These are phyloP conservation scores for Microascus cirrosus DNA, from an alignment of 2,329 filamentous ascomycete genomes.

Conservation along the genomic window DNA sequence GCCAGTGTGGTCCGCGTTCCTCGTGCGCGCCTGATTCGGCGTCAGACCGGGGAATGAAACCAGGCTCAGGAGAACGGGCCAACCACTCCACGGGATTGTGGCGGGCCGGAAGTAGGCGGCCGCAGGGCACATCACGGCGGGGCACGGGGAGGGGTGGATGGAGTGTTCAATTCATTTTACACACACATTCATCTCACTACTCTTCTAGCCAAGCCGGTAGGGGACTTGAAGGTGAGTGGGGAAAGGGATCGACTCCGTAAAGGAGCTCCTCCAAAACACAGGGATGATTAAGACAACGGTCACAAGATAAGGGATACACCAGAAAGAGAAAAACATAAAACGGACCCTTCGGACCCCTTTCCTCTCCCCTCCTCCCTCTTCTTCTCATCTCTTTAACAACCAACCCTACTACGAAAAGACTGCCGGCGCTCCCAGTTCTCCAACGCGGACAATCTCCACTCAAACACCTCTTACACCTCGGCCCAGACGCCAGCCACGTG, in stretches of 20 bases:
- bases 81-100: neutral
- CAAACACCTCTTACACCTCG: neutral
- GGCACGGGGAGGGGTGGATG: neutral
- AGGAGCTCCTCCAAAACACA: neutral
- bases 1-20: neutral
- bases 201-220: neutral
- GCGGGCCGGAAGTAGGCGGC: neutral
- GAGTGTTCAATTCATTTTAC: slow-evolving; percentile 2
- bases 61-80: neutral
- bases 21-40: neutral
- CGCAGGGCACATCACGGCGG: neutral
- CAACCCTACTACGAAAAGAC: neutral
- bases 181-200: neutral
- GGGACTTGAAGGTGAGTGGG: neutral
- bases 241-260: neutral
- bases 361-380: neutral
- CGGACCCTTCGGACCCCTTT: neutral
- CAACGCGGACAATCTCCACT: neutral
- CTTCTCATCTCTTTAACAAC: neutral
- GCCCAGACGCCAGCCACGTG: neutral
- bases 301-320: neutral
- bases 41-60: neutral
- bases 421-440: neutral
- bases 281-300: neutral
- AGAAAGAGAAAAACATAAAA: neutral